Evolutionary conservation across 495 filamentous ascomycete genomes (phyloP).

Genomic region (Penicillium psychrofluorescens): DNA sequence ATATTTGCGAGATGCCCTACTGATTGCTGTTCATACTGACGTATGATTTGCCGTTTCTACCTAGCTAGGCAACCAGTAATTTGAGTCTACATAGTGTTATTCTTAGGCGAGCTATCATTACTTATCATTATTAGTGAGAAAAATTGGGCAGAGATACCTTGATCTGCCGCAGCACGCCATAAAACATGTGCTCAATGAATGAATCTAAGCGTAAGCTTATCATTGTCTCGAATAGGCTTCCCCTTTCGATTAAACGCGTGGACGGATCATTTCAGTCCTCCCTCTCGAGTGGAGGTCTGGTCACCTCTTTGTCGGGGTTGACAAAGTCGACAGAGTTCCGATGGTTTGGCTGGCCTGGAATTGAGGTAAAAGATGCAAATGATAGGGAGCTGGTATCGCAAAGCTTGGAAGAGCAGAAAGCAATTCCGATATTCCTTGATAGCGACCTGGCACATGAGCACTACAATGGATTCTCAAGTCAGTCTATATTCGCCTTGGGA

Average conservation of each 20-base stretch:
- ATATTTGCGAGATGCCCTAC: too few relatives aligned
- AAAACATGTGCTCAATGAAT: too few relatives aligned
- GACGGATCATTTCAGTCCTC: slow-evolving; percentile 67
- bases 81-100: too few relatives aligned
- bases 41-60: too few relatives aligned
- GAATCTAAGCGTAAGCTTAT: not conserved
- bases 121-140: too few relatives aligned
- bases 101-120: too few relatives aligned
- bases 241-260: slow-evolving; percentile 76
- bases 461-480: slow-evolving; percentile 74
- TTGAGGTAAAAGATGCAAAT: slow-evolving; percentile 62
- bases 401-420: slow-evolving; percentile 54
- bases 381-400: slow-evolving; percentile 44
- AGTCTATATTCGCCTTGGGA: slow-evolving; percentile 5
- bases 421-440: slow-evolving; percentile 60
- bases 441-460: slow-evolving; percentile 62
- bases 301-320: slow-evolving; percentile 75
- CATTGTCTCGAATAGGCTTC: slow-evolving; percentile 74
- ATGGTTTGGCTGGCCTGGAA: slow-evolving; percentile 88
- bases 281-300: slow-evolving; percentile 85
- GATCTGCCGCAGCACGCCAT: too few relatives aligned
- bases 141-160: too few relatives aligned
- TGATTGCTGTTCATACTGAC: too few relatives aligned
- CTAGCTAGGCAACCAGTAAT: too few relatives aligned
- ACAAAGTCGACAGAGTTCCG: slow-evolving; percentile 75